Conservation (phyloP, 2,329 filamentous ascomycete genomes). For the Hypoxylon sp. region DNA sequence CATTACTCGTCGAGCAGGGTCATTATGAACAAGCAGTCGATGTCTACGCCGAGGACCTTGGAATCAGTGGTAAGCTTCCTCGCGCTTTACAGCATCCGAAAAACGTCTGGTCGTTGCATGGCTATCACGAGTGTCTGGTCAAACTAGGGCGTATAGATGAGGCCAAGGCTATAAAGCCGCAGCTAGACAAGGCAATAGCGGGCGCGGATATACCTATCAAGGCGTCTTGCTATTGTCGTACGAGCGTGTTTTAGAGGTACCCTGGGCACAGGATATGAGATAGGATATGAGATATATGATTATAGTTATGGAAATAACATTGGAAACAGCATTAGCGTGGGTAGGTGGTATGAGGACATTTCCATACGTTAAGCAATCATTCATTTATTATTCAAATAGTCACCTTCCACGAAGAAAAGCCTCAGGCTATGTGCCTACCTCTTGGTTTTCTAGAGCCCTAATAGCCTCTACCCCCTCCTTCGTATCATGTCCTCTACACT, state of each 20-base stretch:
- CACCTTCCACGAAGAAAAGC: too few species aligned
- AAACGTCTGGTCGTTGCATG: constrained; percentile 80
- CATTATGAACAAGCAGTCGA: constrained; percentile 62
- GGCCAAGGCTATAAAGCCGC: constrained; percentile 44
- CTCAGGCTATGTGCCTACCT: background rate
- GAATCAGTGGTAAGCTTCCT: constrained; percentile 66
- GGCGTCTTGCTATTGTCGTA: constrained; percentile 51
- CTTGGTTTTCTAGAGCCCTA: too few species aligned
- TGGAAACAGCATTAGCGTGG: too few species aligned
- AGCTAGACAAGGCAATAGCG: constrained; percentile 39
- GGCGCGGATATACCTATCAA: constrained; percentile 45
- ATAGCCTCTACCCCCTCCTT: background rate
- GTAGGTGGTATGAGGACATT: background rate
- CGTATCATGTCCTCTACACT: constrained; percentile 29
- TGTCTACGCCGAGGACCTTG: constrained; percentile 69
- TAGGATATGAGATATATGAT: too few species aligned
- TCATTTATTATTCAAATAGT: too few species aligned
- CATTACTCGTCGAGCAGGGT: constrained; percentile 73
- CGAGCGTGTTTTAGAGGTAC: constrained; percentile 24
- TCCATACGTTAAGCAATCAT: background rate
- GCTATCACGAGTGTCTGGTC: constrained; percentile 74
- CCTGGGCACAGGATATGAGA: too few species aligned
- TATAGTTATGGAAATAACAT: too few species aligned
- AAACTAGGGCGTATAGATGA: constrained; percentile 58
- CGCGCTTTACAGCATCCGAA: constrained; percentile 72